Base-by-base conservation (phyloP, 2,329 filamentous ascomycete species). In the Fusarium pininemorale region DNA sequence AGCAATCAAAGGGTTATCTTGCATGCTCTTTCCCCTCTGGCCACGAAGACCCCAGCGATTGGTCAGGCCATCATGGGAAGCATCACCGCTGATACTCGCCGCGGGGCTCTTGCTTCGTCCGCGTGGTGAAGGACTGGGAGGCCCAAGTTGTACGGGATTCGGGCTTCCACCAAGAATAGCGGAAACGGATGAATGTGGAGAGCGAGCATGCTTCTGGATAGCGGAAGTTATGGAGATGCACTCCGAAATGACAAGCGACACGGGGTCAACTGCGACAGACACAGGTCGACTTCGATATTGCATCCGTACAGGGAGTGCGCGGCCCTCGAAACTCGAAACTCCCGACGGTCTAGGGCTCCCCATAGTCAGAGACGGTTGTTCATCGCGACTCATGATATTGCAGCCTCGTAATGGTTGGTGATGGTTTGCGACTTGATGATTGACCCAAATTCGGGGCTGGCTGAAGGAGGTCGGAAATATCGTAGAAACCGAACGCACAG, bases 181-280 rank as follows among this genome's bases (percentile, higher is more conserved):
- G 42, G 96, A 95, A 50, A 99, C 96, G 10, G 95, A 98, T 18
- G 95, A 98, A 82, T 98, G 95, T 54, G 95, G 94, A 88, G 96
- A 98, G 75, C 96, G 93, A 74, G 95, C 93, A 89, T 98, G 93
- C 85, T 99, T 99, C 80, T 97, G 95, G 89, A 99, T 98, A 70
- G 95, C 95, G 72, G 96, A 98, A 20, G 96, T 98, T 84, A 99
- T 96, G 51, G 95, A 96, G 81, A 98, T 98, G 83, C 96, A 99
- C 91, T 99, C 96, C 83, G 96, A 98, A 73, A 97, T 98, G 75
- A 99, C 95, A 78, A 99, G 87, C 55, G 95, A 95, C 65, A 98
- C 92, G 4, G 95, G 95, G 79, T 98, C 94, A 75, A 98, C 93
- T 48, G 95, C 94, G 72, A 98, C 94, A 39, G 93, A 90, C 38